These are phyloP conservation scores for Plasmodium fragile DNA, from an alignment of 169 alveolate species.

Conservation along the genomic window DNA sequence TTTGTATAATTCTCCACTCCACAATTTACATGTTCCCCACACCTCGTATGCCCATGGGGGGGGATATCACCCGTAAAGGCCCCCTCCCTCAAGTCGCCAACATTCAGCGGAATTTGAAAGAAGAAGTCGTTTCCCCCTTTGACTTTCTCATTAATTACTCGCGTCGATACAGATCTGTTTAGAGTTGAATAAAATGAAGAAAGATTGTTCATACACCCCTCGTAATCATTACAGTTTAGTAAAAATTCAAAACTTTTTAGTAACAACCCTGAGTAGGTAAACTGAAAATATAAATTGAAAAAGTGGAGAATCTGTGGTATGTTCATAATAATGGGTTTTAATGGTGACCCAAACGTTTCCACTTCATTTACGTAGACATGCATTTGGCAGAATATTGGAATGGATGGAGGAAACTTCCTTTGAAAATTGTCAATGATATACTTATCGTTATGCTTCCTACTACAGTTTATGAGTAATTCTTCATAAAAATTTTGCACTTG, in stretches of 20 bases:
- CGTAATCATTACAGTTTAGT: conserved; percentile 22
- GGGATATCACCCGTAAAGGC: neutral
- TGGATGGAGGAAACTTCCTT: neutral
- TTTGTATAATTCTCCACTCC: neutral
- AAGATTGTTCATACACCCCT: conserved; percentile 15
- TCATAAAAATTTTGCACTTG: conserved; percentile 47
- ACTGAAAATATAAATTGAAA: conserved; percentile 59
- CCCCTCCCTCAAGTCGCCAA: conserved; percentile 17
- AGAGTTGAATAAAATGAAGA: neutral
- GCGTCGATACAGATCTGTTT: neutral
- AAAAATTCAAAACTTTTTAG: conserved; percentile 65
- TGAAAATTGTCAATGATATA: conserved; percentile 37
- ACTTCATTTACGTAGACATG: conserved; percentile 59
- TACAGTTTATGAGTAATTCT: conserved; percentile 32
- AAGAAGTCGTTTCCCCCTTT: conserved; percentile 2
- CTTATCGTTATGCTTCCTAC: conserved; percentile 39
- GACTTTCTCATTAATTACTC: neutral
- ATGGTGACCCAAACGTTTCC: conserved; percentile 63
- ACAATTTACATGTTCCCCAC: neutral
- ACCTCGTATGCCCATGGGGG: neutral
- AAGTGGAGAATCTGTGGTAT: conserved; percentile 37
- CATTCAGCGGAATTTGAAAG: conserved; percentile 62
- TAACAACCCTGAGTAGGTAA: conserved; percentile 66
- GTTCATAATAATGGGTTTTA: conserved; percentile 59
- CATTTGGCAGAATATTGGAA: conserved; percentile 36